Conservation (phyloP, 1,284 basidiomycete species). For the Pseudomicrostroma phylloplanum region DNA sequence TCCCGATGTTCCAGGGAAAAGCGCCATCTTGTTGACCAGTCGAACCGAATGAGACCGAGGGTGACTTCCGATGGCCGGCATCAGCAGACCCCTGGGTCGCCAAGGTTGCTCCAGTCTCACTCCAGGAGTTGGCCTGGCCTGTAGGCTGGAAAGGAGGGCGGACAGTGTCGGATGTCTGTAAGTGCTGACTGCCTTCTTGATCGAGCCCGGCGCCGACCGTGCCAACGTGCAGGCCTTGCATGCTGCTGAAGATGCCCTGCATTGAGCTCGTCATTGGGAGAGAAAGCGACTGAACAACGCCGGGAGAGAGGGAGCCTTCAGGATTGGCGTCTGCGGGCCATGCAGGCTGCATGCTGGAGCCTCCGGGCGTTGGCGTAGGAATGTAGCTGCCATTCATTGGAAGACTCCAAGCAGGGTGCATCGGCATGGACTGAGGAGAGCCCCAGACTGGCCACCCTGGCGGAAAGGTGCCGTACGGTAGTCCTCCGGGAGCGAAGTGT, state of each 20-base stretch:
- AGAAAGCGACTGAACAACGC: neutral
- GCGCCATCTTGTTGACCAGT: neutral
- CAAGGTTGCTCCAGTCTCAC: no score
- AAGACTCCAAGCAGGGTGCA: neutral
- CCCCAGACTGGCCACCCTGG: neutral
- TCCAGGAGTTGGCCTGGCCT: no score
- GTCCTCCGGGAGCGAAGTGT: slow-evolving; percentile 3
- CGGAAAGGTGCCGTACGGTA: neutral
- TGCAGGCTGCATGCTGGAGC: neutral
- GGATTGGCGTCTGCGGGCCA: neutral
- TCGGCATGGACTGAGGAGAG: neutral
- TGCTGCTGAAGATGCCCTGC: neutral
- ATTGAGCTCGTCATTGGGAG: neutral
- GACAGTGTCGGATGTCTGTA: neutral
- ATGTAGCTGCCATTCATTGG: neutral
- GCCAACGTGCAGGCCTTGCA: neutral
- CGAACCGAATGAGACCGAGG: neutral
- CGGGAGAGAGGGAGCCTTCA: neutral
- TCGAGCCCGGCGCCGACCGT: no score
- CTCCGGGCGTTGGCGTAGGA: neutral
- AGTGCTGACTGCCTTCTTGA: no score
- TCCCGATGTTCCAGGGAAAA: neutral
- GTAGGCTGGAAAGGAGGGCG: neutral
- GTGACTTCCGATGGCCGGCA: neutral
- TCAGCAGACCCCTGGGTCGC: no score